These are phyloP conservation scores for Hansenula lynferdii DNA, from an alignment of 1,139 yeast genomes.

Conservation along the genomic window DNA sequence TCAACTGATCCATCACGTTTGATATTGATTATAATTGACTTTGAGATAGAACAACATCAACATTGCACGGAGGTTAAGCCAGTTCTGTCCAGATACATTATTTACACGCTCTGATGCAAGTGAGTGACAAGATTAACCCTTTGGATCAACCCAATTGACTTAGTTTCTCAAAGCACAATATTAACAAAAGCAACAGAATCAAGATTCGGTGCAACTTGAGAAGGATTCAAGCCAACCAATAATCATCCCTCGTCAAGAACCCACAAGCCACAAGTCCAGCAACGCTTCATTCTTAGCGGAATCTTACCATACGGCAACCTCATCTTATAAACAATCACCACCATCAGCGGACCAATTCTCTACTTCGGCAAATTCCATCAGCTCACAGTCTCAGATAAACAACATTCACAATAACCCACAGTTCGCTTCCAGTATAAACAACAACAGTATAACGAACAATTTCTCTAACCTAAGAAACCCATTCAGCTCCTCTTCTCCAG, in stretches of 20 bases:
- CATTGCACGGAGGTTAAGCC: too few species aligned
- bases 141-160: too few species aligned
- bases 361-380: constrained; percentile 18
- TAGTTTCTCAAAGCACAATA: too few species aligned
- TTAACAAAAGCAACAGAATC: too few species aligned
- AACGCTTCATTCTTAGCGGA: constrained; percentile 13
- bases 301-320: constrained; percentile 22
- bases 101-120: constrained; percentile 3
- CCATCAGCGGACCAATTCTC: constrained; percentile 16
- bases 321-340: constrained; percentile 18
- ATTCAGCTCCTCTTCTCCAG: constrained; percentile 16
- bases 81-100: too few species aligned
- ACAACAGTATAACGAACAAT: constrained; percentile 5
- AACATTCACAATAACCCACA: too few species aligned
- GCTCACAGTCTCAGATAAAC: constrained; percentile 6
- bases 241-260: constrained; percentile 23
- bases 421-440: constrained; percentile 14
- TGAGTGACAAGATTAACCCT: too few species aligned
- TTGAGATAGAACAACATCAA: not conserved
- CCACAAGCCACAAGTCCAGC: constrained; percentile 1
- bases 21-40: not conserved
- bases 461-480: constrained; percentile 15
- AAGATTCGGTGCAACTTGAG: constrained; percentile 11
- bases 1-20: not conserved
- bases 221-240: constrained; percentile 22